A percentile compares a stretch with the other conserved stretches of the same genome.
Evolutionary conservation across 345 rosid species (phyloP).

Genomic region (Carallia brachiata): DNA sequence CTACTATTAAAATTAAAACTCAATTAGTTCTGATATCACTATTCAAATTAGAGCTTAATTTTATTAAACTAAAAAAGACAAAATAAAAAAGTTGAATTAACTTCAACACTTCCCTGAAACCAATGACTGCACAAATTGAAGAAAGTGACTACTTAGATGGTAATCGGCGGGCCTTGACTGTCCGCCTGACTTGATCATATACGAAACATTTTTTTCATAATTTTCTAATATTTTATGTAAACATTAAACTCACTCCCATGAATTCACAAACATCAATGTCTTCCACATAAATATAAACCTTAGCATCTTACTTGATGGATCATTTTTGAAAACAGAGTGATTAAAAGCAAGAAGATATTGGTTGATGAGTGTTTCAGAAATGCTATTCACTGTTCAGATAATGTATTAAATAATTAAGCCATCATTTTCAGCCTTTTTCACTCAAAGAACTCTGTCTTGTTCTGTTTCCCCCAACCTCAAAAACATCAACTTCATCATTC

Average conservation of each 20-base stretch:
- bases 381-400: background rate
- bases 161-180: conserved; percentile 10
- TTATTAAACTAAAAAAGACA: too few relatives aligned
- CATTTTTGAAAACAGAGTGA: background rate
- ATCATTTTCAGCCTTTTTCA: conserved; percentile 12
- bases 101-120: too few relatives aligned
- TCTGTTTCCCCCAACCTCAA: background rate
- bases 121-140: background rate
- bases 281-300: conserved; percentile 4
- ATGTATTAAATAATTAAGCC: background rate
- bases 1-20: too few relatives aligned
- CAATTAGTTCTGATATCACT: too few relatives aligned
- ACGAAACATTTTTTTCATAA: background rate
- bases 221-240: background rate
- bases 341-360: background rate
- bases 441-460: background rate
- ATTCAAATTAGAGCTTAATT: too few relatives aligned
- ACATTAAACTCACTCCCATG: too few relatives aligned
- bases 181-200: background rate
- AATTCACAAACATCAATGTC: conserved; percentile 1
- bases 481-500: background rate
- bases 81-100: too few relatives aligned
- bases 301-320: conserved; percentile 5
- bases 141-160: background rate
- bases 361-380: background rate